Evolutionary conservation across 2,329 filamentous ascomycete species (phyloP).

Genomic region (Plenodomus lindquistii): DNA sequence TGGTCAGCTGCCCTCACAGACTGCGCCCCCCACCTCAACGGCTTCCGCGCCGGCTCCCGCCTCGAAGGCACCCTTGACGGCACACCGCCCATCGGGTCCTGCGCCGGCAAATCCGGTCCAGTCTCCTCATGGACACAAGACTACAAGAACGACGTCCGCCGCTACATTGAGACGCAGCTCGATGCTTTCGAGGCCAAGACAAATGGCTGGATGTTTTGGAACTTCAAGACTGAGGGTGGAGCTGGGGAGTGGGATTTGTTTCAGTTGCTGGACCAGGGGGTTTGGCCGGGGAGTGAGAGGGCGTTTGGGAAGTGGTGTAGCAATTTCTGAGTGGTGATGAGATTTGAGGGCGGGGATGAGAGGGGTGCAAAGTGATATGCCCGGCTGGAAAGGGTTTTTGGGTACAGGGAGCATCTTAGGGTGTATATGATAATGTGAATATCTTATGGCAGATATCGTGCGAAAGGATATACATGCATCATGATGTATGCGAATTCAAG

Average conservation of each 20-base stretch:
- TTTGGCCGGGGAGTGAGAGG: slow-evolving; percentile 48
- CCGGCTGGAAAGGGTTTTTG: too few species aligned
- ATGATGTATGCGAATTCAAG: too few species aligned
- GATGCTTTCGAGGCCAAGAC: slow-evolving; percentile 55
- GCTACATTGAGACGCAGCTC: slow-evolving; percentile 60
- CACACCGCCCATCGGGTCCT: slow-evolving; percentile 56
- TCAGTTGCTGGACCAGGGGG: slow-evolving; percentile 52
- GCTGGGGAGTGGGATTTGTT: slow-evolving; percentile 60
- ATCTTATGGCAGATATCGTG: too few species aligned
- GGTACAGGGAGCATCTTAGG: too few species aligned
- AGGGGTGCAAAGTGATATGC: too few species aligned
- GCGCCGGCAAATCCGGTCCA: slow-evolving; percentile 54
- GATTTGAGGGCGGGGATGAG: slow-evolving; percentile 1
- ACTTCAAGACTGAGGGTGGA: slow-evolving; percentile 58
- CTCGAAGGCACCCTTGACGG: slow-evolving; percentile 60
- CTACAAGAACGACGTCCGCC: slow-evolving; percentile 52
- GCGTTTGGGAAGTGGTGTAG: neutral
- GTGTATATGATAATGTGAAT: too few species aligned
- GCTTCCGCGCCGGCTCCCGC: slow-evolving; percentile 56
- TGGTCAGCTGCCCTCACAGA: slow-evolving; percentile 70
- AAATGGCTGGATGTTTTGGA: slow-evolving; percentile 62
- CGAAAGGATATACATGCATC: too few species aligned
- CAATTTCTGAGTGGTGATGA: neutral
- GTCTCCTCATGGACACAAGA: slow-evolving; percentile 53
- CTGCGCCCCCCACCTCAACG: slow-evolving; percentile 55